Conservation (phyloP, 208 protist species). For the Phytomonas sp. region DNA sequence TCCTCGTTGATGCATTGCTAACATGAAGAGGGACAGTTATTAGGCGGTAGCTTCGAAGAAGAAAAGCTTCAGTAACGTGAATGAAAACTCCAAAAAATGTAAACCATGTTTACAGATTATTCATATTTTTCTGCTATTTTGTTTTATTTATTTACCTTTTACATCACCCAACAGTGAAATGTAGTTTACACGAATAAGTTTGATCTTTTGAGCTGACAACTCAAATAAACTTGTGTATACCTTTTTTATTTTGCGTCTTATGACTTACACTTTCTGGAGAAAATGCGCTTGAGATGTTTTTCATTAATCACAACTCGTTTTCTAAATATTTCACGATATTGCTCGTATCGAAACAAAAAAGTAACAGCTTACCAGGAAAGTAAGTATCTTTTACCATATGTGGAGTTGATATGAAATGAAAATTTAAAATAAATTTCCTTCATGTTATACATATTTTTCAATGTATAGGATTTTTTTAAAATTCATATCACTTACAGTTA, state of each 20-base stretch:
- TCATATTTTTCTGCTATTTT: not conserved
- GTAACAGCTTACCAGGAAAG: not conserved
- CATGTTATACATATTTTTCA: not conserved
- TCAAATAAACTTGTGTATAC: not conserved
- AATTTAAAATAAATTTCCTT: not conserved
- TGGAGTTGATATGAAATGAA: not conserved
- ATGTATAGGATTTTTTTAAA: not conserved
- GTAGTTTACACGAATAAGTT: not conserved
- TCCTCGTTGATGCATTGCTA: not conserved
- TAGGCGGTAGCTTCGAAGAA: not conserved
- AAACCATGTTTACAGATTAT: not conserved
- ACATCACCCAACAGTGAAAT: not conserved
- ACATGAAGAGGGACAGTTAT: not conserved
- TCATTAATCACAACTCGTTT: not conserved
- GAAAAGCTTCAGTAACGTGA: not conserved
- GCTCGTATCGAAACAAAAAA: not conserved
- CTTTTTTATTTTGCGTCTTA: not conserved
- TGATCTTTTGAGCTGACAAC: not conserved
- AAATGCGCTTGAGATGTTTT: not conserved
- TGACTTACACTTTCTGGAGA: not conserved
- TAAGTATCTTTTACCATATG: not conserved
- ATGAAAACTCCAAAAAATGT: not conserved
- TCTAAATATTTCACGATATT: not conserved
- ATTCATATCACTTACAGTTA: not conserved
- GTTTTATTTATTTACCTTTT: not conserved